A percentile compares a stretch with the other conserved stretches of the same genome.
Evolutionary conservation across 2,329 filamentous ascomycete genomes (phyloP).

Genomic region (Pochonia chlamydosporia): DNA sequence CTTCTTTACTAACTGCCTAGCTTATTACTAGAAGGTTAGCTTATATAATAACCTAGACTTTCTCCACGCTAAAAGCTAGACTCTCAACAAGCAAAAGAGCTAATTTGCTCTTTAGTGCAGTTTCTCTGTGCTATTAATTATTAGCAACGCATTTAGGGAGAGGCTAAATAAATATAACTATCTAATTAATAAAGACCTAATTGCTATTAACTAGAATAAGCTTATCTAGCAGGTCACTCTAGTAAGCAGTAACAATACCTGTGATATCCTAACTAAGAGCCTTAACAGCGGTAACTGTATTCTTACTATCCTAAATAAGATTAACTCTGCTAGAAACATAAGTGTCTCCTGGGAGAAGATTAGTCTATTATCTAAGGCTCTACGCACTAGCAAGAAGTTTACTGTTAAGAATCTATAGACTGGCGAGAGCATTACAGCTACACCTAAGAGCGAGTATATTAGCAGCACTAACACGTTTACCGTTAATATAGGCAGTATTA

Average conservation of each 20-base stretch:
- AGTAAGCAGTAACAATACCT: constrained; percentile 34
- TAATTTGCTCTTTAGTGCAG: constrained; percentile 30
- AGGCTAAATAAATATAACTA: constrained; percentile 26
- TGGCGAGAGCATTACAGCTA: constrained; percentile 19
- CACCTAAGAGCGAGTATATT: no score
- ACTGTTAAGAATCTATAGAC: constrained; percentile 38
- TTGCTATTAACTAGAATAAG: constrained; percentile 35
- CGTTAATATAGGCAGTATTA: constrained; percentile 15
- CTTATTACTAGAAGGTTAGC: constrained; percentile 30
- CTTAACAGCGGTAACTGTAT: constrained; percentile 40
- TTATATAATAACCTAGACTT: constrained; percentile 34
- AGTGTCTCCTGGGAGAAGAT: constrained; percentile 28
- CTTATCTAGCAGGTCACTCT: constrained; percentile 40
- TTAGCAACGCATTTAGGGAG: constrained; percentile 32
- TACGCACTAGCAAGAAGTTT: constrained; percentile 15
- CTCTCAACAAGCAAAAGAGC: constrained; percentile 28
- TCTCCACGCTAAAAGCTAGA: constrained; percentile 27
- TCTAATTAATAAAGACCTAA: constrained; percentile 34
- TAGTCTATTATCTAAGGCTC: constrained; percentile 25
- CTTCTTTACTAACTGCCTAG: constrained; percentile 32
- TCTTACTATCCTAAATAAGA: constrained; percentile 40
- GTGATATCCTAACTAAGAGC: constrained; percentile 40
- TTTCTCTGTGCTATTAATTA: constrained; percentile 28
- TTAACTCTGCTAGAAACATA: constrained; percentile 20
- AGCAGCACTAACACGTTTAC: no score